These are phyloP conservation scores for Fusarium decemcellulare DNA, from an alignment of 2,329 filamentous ascomycete species.

Conservation along the genomic window DNA sequence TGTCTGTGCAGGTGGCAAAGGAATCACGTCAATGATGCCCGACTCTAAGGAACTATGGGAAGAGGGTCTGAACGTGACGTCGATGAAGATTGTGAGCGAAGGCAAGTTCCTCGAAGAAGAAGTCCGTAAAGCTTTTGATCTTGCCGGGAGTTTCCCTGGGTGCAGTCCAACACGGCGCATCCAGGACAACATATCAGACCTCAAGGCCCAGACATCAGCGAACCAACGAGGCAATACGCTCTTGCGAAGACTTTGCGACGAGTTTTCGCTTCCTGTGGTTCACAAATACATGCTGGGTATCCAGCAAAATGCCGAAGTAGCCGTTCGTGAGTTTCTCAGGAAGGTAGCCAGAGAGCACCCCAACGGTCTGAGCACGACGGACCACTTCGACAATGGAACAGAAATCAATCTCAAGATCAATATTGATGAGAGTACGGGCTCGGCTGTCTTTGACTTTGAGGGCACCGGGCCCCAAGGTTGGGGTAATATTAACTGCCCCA, in stretches of 20 bases:
- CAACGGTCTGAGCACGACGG: constrained; percentile 44
- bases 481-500: constrained; percentile 55
- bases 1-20: background rate
- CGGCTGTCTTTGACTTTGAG: constrained; percentile 55
- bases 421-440: constrained; percentile 48
- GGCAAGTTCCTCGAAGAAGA: constrained; percentile 54
- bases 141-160: constrained; percentile 53
- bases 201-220: constrained; percentile 60
- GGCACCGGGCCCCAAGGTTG: constrained; percentile 53
- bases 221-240: constrained; percentile 57
- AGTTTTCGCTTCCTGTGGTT: constrained; percentile 50
- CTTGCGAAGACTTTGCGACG: constrained; percentile 50
- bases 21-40: constrained; percentile 17
- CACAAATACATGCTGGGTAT: constrained; percentile 56
- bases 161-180: constrained; percentile 55
- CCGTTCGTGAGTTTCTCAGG: constrained; percentile 50
- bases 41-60: constrained; percentile 50
- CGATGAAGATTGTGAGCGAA: constrained; percentile 55
- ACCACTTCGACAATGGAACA: constrained; percentile 56
- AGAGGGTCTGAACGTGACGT: constrained; percentile 58
- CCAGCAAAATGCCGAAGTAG: constrained; percentile 54
- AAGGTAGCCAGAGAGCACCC: constrained; percentile 61
- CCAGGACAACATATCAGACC: constrained; percentile 59
- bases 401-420: constrained; percentile 50
- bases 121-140: constrained; percentile 48